Evolutionary conservation across 495 filamentous ascomycete species (phyloP), one percentile per base, ranked within the genome.

Genomic region (Daldinia vernicosa): DNA sequence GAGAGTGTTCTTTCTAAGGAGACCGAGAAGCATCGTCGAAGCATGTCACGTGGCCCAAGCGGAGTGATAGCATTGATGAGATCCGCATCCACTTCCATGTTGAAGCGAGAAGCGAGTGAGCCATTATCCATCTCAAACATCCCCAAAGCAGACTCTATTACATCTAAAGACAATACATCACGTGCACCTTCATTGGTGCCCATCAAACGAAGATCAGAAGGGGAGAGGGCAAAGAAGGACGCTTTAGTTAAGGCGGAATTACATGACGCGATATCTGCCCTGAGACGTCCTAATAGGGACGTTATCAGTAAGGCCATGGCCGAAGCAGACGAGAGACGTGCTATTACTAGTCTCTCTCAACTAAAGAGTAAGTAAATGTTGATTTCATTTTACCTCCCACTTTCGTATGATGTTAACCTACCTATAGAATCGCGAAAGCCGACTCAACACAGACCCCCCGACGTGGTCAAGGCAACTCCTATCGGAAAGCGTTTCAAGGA

Each of bases 201-300:
- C 26, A 27, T 54, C 40, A 76, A 69, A 17, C 75, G 74, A 33
- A 76, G 53, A 39, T 60, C 67, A 39, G 76, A 78, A 24, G 89
- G 92, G 71, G 80, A 84, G 14, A 97, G 91, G 77, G 77, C 89
- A 52, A 89, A 86, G 70, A 91, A 92, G 78, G 90, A 93, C 68
- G 90, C 92, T 22, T 84, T 87, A 45, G 82, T 97, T 6, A 90
- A 96, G 64, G 89, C 90, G 63, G 92, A 97, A 75, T 83, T 98
- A 27, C 88, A 91, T 72, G 89, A 91, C 35, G 95, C 95, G 12
- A 98, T 98, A 64, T 82, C 87, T 11, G 84, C 92, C 1, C 82
- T 98, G 28, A 92, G 93, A 72, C 97, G 90, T 77, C 95, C 95
- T 5, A 97, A 98, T 74, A 86, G 95, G 61, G 85, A 90, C 6